phyloP scores from a whole-genome alignment of 805 yeast species.

The Teunomyces panamensis region DNA sequence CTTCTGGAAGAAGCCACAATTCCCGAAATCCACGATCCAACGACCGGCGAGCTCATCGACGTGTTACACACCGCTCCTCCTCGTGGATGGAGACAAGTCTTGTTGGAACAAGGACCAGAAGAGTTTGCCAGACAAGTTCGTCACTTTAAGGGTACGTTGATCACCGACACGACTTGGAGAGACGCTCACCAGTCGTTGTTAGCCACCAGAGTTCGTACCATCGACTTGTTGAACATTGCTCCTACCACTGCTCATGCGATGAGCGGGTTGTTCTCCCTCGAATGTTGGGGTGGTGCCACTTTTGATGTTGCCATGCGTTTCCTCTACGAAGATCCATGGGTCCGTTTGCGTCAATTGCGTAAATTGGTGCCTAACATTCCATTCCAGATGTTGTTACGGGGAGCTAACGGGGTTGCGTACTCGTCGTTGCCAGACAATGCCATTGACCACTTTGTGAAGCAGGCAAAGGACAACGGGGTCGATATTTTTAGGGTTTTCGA shows the following conservation, averaged over 20 bases:
- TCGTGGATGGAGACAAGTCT: conserved; percentile 89
- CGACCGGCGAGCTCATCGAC: conserved; percentile 58
- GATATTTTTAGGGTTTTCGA: conserved; percentile 98
- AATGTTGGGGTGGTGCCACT: conserved; percentile 99
- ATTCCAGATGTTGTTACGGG: conserved; percentile 98
- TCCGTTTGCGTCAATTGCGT: conserved; percentile 83
- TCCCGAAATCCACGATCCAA: conserved; percentile 65
- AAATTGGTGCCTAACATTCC: conserved; percentile 95
- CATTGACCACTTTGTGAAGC: conserved; percentile 91
- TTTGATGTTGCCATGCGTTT: conserved; percentile 98
- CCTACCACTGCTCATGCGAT: conserved; percentile 90
- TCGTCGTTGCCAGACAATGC: conserved; percentile 98
- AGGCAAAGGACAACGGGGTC: conserved; percentile 94
- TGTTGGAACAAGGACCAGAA: conserved; percentile 83
- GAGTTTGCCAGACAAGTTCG: conserved; percentile 88
- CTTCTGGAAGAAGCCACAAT: conserved; percentile 69
- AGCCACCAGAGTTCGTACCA: conserved; percentile 96
- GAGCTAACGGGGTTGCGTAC: conserved; percentile 99
- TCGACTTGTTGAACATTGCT: conserved; percentile 88
- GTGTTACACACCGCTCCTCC: conserved; percentile 51
- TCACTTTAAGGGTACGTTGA: conserved; percentile 75
- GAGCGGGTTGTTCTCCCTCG: conserved; percentile 88
- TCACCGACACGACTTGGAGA: conserved; percentile 99
- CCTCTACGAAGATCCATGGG: conserved; percentile 99
- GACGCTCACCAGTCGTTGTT: conserved; percentile 98